A percentile compares a stretch with the other conserved stretches of the same genome.
Evolutionary conservation across 371 early-diverging fungal genomes (phyloP).

Genomic region (Mortierella sp.): DNA sequence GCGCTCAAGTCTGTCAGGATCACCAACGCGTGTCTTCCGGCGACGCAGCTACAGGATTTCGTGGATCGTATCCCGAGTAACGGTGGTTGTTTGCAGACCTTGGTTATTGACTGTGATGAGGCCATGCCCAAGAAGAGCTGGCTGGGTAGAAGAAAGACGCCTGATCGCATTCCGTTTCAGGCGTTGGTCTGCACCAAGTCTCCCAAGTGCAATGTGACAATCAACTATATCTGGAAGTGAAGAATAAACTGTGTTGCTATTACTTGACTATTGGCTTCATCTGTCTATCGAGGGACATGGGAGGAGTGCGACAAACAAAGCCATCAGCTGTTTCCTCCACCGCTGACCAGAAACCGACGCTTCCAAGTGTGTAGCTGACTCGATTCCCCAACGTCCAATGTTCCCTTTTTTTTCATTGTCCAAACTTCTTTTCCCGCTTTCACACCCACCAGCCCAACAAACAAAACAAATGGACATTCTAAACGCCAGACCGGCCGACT

Average conservation of each 20-base stretch:
- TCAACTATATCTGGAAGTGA: not conserved
- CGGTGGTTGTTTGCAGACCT: not conserved
- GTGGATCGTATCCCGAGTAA: not conserved
- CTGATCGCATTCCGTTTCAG: not conserved
- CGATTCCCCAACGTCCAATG: too few relatives aligned
- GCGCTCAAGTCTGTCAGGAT: not conserved
- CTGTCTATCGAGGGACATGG: too few relatives aligned
- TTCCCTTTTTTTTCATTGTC: too few relatives aligned
- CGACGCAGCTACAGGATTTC: not conserved
- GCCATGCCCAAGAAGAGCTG: not conserved
- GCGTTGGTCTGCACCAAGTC: not conserved
- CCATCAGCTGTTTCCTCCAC: too few relatives aligned
- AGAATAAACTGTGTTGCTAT: not conserved
- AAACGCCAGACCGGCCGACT: too few relatives aligned
- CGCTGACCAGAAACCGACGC: too few relatives aligned
- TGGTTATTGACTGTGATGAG: not conserved
- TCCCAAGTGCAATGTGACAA: not conserved
- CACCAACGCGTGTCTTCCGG: not conserved
- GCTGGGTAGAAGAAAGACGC: not conserved
- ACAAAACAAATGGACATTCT: too few relatives aligned
- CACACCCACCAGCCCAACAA: too few relatives aligned
- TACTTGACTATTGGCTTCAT: too few relatives aligned
- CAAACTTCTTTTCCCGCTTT: too few relatives aligned
- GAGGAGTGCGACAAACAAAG: too few relatives aligned
- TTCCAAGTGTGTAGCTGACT: too few relatives aligned